Conservation (phyloP, 495 filamentous ascomycete species). For the Pseudevernia furfuracea region DNA sequence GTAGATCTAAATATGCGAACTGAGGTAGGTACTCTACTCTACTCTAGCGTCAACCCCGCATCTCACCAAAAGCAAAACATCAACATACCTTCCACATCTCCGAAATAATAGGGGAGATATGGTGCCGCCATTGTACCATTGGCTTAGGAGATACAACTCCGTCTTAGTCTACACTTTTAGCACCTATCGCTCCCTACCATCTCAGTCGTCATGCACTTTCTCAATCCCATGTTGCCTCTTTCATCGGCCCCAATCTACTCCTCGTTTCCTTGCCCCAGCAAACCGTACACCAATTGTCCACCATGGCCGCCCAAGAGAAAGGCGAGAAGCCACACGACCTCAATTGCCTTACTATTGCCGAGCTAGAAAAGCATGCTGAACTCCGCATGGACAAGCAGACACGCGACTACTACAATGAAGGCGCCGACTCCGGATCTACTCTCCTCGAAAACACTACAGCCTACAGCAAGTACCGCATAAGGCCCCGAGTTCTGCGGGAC, state of each 20-base stretch:
- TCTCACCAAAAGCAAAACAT: neutral
- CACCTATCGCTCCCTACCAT: neutral
- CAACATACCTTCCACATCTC: neutral
- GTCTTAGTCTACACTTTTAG: neutral
- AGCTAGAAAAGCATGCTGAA: constrained; percentile 20
- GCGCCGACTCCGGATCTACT: constrained; percentile 35
- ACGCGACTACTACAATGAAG: constrained; percentile 45
- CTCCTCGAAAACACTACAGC: constrained; percentile 45
- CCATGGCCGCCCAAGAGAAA: constrained; percentile 38
- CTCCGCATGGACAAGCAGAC: constrained; percentile 25
- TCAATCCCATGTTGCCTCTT: neutral
- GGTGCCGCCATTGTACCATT: neutral
- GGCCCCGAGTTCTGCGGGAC: constrained; percentile 48
- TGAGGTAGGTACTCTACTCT: no score
- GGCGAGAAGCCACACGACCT: constrained; percentile 23
- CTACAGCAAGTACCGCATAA: constrained; percentile 47
- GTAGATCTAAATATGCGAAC: no score
- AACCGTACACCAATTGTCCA: constrained; percentile 25
- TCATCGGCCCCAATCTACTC: neutral
- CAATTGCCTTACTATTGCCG: constrained; percentile 23
- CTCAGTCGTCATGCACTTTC: neutral
- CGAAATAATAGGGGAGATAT: neutral
- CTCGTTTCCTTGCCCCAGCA: neutral
- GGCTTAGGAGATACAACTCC: neutral
- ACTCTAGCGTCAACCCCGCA: neutral